Conservation (phyloP, 2,329 filamentous ascomycete genomes). For the Alternaria sp. region DNA sequence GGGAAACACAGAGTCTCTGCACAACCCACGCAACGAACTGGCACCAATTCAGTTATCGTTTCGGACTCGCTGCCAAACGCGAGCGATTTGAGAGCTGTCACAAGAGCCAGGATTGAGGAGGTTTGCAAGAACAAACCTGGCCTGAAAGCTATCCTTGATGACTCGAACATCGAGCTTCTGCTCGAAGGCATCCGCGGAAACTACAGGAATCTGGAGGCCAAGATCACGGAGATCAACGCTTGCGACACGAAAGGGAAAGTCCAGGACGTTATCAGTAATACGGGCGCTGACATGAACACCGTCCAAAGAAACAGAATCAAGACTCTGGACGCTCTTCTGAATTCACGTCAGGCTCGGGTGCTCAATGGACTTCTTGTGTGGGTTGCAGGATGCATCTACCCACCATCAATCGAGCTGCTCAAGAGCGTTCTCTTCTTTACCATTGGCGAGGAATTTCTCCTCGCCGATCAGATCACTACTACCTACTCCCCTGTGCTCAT, state of each 20-base stretch:
- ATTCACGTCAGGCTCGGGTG: conserved; percentile 6
- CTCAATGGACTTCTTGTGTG: conserved; percentile 22
- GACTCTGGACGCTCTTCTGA: conserved; percentile 6
- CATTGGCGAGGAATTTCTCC: conserved; percentile 4
- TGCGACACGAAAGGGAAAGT: conserved; percentile 23
- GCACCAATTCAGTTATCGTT: not conserved
- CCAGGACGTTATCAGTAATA: conserved; percentile 16
- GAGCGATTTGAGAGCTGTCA: conserved; percentile 9
- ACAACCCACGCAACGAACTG: not conserved
- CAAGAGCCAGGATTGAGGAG: conserved; percentile 7
- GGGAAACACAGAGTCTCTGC: not conserved
- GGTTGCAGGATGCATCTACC: conserved; percentile 10
- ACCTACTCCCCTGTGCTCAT: conserved; percentile 11
- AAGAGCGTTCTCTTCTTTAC: conserved; percentile 17
- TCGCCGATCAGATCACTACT: conserved; percentile 8
- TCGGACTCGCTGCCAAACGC: not conserved
- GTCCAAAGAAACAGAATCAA: conserved; percentile 2
- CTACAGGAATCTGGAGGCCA: conserved; percentile 17
- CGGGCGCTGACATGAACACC: conserved; percentile 5
- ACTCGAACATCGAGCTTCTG: conserved; percentile 17
- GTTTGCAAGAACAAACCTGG: conserved; percentile 14
- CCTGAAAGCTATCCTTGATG: conserved; percentile 11
- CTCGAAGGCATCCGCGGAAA: conserved; percentile 15
- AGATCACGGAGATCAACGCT: conserved; percentile 17
- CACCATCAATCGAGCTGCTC: conserved; percentile 6